These are phyloP conservation scores for Przewalskia tangutica DNA, from an alignment of 257 asterid genomes.

Conservation along the genomic window DNA sequence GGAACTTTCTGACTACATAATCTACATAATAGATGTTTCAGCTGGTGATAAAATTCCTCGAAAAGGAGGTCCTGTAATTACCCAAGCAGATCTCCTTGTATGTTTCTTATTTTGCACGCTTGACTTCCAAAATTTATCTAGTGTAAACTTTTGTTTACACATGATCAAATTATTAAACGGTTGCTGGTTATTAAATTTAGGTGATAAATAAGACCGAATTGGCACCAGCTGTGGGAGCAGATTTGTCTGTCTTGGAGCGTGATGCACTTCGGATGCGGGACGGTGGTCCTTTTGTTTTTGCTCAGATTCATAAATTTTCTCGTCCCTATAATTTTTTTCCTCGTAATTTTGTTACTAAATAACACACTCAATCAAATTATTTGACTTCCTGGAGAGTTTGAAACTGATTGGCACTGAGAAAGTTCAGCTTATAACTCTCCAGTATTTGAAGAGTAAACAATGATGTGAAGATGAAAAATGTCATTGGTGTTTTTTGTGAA, in stretches of 20 bases:
- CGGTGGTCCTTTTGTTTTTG: conserved; percentile 91
- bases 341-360: background rate
- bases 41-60: conserved; percentile 95
- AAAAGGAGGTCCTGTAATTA: conserved; percentile 97
- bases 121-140: background rate
- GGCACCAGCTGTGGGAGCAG: conserved; percentile 88
- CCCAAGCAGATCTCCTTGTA: conserved; percentile 96
- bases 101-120: background rate
- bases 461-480: background rate
- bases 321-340: background rate
- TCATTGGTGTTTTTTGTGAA: background rate
- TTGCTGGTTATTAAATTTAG: conserved; percentile 24
- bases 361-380: background rate
- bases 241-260: conserved; percentile 84
- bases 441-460: background rate
- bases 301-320: conserved; percentile 46
- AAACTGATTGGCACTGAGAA: background rate
- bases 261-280: conserved; percentile 96
- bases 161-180: background rate
- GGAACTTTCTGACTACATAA: conserved; percentile 87
- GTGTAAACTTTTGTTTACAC: background rate
- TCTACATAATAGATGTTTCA: conserved; percentile 87
- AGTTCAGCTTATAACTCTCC: background rate
- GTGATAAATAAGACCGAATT: conserved; percentile 93
- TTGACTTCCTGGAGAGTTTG: background rate